These are phyloP conservation scores for Bruguiera hainesii DNA, from an alignment of 441 rosid species.

Conservation along the genomic window DNA sequence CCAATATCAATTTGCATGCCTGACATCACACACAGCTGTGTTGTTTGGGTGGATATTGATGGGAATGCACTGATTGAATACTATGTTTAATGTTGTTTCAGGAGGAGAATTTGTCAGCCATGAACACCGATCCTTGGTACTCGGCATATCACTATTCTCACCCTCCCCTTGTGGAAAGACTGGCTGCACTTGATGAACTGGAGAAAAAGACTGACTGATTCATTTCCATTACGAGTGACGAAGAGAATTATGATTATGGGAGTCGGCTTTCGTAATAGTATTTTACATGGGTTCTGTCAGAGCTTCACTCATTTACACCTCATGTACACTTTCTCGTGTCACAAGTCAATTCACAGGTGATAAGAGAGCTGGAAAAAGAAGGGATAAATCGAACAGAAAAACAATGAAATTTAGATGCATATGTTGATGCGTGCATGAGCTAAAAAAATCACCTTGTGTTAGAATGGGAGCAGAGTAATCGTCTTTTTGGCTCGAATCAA, in stretches of 20 bases:
- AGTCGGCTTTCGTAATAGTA: not conserved
- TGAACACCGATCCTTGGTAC: slow-evolving; percentile 98
- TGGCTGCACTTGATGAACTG: slow-evolving; percentile 66
- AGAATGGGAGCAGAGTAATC: too few species aligned
- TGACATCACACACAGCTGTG: not conserved
- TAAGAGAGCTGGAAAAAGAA: not conserved
- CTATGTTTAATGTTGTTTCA: slow-evolving; percentile 32
- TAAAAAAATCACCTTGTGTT: not conserved
- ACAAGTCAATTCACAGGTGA: slow-evolving; percentile 4
- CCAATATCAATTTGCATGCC: too few species aligned
- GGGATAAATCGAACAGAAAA: not conserved
- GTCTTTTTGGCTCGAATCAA: too few species aligned
- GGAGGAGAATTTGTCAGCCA: slow-evolving; percentile 95
- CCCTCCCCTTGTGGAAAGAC: slow-evolving; percentile 91
- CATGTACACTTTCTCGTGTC: slow-evolving; percentile 9
- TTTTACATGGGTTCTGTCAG: slow-evolving; percentile 4
- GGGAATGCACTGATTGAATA: not conserved
- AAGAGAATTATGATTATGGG: not conserved
- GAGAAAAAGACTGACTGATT: slow-evolving; percentile 69
- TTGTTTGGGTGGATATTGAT: not conserved
- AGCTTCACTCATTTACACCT: not conserved
- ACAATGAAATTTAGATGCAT: not conserved
- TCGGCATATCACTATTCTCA: slow-evolving; percentile 97
- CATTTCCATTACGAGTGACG: slow-evolving; percentile 12
- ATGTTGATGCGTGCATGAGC: slow-evolving; percentile 16